Percentiles rank a stretch among this genome's conserved stretches.
These are phyloP conservation scores for Polygonum maritimum DNA, from an alignment of 148 eudicot genomes.

Conservation along the genomic window DNA sequence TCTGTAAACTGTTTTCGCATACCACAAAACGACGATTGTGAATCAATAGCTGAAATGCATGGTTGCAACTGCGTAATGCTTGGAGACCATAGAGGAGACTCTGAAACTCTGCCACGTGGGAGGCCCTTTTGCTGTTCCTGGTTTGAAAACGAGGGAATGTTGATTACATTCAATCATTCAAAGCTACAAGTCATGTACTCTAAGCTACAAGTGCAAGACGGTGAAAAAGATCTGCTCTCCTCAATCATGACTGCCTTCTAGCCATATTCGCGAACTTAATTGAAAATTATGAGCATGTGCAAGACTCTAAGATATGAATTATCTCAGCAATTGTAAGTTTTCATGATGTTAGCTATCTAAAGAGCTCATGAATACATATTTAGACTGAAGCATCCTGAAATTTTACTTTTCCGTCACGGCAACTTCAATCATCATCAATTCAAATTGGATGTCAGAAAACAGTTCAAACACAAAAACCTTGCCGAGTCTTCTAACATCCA, in stretches of 20 bases:
- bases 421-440: not conserved
- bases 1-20: slow-evolving; percentile 10
- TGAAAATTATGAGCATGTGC: not conserved
- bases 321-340: not conserved
- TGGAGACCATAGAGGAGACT: slow-evolving; percentile 28
- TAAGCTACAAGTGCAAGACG: not conserved
- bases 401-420: not conserved
- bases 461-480: not conserved
- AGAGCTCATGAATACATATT: not conserved
- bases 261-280: not conserved
- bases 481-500: not conserved
- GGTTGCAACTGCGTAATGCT: slow-evolving; percentile 24
- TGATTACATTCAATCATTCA: not conserved
- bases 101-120: slow-evolving; percentile 28
- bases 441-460: not conserved
- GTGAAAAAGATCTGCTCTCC: not conserved
- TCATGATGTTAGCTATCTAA: not conserved
- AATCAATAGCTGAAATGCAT: slow-evolving; percentile 44
- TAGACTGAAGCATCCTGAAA: not conserved
- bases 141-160: not conserved
- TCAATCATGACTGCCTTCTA: not conserved
- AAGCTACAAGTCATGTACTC: not conserved
- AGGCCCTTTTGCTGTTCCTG: slow-evolving; percentile 45
- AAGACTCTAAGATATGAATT: not conserved
- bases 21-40: slow-evolving; percentile 88